A percentile compares a stretch with the other conserved stretches of the same genome.
Conservation (phyloP, 2,329 filamentous ascomycete genomes). For the Epichloe glyceriae region DNA sequence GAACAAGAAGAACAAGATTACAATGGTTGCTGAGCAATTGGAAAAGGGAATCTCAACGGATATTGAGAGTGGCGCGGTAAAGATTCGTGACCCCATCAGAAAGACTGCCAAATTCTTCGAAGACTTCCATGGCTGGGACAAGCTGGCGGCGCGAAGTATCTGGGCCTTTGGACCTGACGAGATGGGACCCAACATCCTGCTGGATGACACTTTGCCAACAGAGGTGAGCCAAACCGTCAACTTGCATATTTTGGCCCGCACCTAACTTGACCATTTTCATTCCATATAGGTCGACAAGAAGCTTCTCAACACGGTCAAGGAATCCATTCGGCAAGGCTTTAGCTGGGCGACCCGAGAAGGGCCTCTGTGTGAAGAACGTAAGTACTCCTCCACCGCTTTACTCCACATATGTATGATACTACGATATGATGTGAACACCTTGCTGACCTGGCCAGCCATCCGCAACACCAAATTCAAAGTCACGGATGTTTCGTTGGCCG, state of each 20-base stretch:
- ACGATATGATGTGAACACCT: background rate
- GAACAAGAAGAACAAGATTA: conserved; percentile 99
- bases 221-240: conserved; percentile 40
- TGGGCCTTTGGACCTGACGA: conserved; percentile 98
- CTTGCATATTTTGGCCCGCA: background rate
- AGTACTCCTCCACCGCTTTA: conserved; percentile 26
- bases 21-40: conserved; percentile 92
- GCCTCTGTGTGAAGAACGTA: conserved; percentile 92
- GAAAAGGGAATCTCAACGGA: conserved; percentile 92
- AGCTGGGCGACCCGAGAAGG: conserved; percentile 94
- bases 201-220: conserved; percentile 89
- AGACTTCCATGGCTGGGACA: conserved; percentile 92
- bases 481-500: conserved; percentile 75
- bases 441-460: conserved; percentile 47
- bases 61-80: conserved; percentile 82
- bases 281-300: conserved; percentile 68
- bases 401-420: background rate
- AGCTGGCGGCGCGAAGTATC: conserved; percentile 85
- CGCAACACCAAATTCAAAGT: conserved; percentile 97
- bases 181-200: conserved; percentile 84
- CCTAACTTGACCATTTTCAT: background rate
- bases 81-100: conserved; percentile 81
- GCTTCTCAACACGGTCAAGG: conserved; percentile 71
- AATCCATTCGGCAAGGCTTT: conserved; percentile 91
- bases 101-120: conserved; percentile 96